These are phyloP conservation scores for Paecilomyces sp. DNA, from an alignment of 2,329 filamentous ascomycete genomes.

Conservation along the genomic window DNA sequence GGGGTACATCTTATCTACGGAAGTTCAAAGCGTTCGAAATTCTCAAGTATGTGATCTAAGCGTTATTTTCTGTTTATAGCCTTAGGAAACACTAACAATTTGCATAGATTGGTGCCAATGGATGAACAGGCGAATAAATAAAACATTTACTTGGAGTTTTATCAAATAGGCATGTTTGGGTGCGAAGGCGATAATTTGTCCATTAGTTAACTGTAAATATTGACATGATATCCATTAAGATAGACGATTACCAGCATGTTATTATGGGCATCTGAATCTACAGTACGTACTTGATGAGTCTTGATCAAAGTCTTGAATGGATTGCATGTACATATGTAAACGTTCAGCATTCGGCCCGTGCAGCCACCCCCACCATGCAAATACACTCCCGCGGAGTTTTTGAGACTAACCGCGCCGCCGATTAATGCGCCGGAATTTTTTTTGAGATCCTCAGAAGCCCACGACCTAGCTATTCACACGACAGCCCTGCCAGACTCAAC, in stretches of 20 bases:
- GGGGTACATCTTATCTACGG: conserved; percentile 59
- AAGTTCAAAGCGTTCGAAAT: conserved; percentile 74
- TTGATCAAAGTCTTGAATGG: not conserved
- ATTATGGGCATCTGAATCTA: not conserved
- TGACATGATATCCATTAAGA: not conserved
- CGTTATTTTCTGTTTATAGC: not conserved
- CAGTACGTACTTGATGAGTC: not conserved
- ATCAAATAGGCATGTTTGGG: not conserved
- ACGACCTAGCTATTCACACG: not conserved
- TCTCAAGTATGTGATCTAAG: conserved; percentile 51
- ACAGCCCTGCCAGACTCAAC: not conserved
- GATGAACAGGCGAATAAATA: not conserved
- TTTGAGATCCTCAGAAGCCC: not conserved
- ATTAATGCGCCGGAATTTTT: not conserved
- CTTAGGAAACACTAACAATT: not conserved
- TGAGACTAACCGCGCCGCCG: not conserved
- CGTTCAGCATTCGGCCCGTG: not conserved
- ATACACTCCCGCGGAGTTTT: not conserved
- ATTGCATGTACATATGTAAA: not conserved
- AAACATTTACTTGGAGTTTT: not conserved
- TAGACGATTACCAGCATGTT: not conserved
- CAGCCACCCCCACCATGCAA: not conserved
- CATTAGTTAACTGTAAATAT: not conserved
- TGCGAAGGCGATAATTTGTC: not conserved
- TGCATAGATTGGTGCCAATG: not conserved